phyloP scores from a whole-genome alignment of 139 green algal genomes.

The Chlorella sp. region DNA sequence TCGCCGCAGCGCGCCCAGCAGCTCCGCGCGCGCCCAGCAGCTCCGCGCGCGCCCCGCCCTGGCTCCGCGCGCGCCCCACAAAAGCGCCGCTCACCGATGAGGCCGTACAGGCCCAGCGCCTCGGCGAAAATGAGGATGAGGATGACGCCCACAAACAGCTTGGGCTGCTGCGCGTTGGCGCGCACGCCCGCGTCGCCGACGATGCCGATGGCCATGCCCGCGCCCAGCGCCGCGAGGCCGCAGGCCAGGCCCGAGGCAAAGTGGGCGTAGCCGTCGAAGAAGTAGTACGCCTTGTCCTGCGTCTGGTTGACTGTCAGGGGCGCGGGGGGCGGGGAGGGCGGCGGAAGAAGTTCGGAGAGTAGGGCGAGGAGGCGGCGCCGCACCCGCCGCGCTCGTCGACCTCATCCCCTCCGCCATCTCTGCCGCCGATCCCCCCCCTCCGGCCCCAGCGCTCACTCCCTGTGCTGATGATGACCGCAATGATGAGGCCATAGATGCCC shows the following conservation, averaged over 20 bases:
- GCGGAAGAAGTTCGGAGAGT: background rate
- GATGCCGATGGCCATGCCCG: constrained; percentile 99
- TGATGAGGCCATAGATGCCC: constrained; percentile 99
- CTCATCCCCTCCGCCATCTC: background rate
- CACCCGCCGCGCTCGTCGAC: background rate
- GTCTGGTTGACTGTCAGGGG: constrained; percentile 78
- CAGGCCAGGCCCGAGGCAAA: constrained; percentile 94
- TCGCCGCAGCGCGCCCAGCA: no score
- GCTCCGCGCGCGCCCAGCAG: no score
- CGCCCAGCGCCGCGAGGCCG: constrained; percentile 91
- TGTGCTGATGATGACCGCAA: constrained; percentile 98
- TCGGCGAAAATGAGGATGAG: constrained; percentile 99
- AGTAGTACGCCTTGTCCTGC: constrained; percentile 83
- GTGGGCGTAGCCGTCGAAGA: constrained; percentile 99
- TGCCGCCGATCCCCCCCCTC: background rate
- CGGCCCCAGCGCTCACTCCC: constrained; percentile 67
- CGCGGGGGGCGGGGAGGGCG: no score
- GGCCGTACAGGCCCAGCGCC: constrained; percentile 96
- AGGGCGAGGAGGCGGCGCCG: background rate
- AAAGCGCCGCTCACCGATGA: constrained; percentile 88
- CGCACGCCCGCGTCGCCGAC: constrained; percentile 98
- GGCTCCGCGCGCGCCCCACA: no score
- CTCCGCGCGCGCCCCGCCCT: no score
- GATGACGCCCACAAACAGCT: constrained; percentile 99
- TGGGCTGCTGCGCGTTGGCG: constrained; percentile 99